Evolutionary conservation across 306 rosid genomes (phyloP), one percentile per base, ranked within the genome.

Genomic region (Corylus heterophylla): DNA sequence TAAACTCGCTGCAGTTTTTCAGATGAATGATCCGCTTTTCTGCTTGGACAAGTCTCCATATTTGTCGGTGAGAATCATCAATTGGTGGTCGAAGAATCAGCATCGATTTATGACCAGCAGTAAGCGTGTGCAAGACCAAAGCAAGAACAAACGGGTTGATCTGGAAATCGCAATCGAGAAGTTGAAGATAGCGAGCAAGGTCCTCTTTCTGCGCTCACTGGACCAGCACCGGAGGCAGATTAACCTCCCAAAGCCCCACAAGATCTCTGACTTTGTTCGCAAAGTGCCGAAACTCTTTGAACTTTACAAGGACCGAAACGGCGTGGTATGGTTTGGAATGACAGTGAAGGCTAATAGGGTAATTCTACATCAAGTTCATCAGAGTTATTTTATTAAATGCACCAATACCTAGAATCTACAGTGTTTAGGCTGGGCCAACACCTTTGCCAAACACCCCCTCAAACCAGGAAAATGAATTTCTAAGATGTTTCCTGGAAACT

Each of bases 101-200:
- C 74, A 29, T 62, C 83, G 89, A 73, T 77, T 78, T 13, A 88
- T 86, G 92, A 88, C 92, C 42, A 78, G 82, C 78, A 84, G 88
- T n/a, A 88, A 75, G 68, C 75, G 91, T 8, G 88, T 88, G 39
- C 91, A 88, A 52, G 89, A 88, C 67, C 61, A 89, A 72, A 88
- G 91, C 88, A 78, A 78, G 76, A 50, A 76, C 80, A 94, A 91
- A 82, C 82, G 97, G 76, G 83, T 91, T 45, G 89, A 83, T 8
- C 95, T 94, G 20, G 98, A 94, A 69, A 80, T 80, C 4, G 92
- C 77, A 27, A 91, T 89, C 1, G 98, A 91, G 89, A 89, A 90
- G 75, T 87, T 94, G 94, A 92, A 94, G 84, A 78, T 86, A 66
- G 81, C 84, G 11, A 75, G 82, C 63, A 90, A 88, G 75, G 89